Percentiles rank a stretch among this genome's conserved stretches.
Conservation (phyloP, 495 filamentous ascomycete species). For the Talaromyces stipitatus region DNA sequence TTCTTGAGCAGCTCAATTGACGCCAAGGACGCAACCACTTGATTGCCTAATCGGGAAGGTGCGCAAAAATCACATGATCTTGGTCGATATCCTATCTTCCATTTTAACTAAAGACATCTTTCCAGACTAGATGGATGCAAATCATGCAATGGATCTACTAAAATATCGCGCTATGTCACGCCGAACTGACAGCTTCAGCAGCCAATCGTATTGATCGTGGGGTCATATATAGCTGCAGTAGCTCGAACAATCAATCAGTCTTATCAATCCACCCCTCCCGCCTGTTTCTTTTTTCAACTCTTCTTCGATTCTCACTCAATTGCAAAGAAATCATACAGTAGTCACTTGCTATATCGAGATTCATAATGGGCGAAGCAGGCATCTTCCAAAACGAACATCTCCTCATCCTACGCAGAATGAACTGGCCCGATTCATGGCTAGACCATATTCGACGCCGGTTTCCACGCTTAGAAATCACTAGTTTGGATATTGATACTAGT, state of each 20-base stretch:
- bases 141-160: not conserved
- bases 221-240: not conserved
- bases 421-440: constrained; percentile 3
- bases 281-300: not conserved
- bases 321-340: not conserved
- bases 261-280: not conserved
- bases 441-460: not conserved
- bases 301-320: not conserved
- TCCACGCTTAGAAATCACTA: not conserved
- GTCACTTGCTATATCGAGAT: not conserved
- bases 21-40: too few relatives aligned
- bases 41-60: not conserved
- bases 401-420: not conserved
- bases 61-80: not conserved
- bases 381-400: not conserved
- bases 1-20: too few relatives aligned
- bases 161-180: not conserved
- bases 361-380: constrained; percentile 2
- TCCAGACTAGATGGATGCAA: too few relatives aligned
- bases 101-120: not conserved
- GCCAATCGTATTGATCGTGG: not conserved
- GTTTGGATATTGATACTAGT: not conserved
- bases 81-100: not conserved
- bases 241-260: not conserved
- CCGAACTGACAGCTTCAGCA: not conserved